phyloP scores from a whole-genome alignment of 768 basidiomycete species.

The Lentinus brumalis region DNA sequence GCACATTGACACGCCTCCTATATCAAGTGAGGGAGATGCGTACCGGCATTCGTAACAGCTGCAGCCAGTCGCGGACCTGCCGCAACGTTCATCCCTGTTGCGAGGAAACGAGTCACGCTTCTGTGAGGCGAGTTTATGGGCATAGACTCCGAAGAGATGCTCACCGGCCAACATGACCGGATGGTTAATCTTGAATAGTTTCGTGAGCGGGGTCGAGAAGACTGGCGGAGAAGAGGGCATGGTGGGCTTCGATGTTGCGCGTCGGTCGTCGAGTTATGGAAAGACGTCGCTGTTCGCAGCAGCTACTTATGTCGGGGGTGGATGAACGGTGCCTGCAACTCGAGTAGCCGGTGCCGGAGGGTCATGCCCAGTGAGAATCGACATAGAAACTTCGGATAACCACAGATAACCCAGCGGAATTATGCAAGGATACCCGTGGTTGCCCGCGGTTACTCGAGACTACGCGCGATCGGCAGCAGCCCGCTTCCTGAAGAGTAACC shows the following conservation, averaged over 20 bases:
- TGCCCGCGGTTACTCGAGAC: too few species aligned
- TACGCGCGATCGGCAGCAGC: too few species aligned
- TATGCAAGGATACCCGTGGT: too few species aligned
- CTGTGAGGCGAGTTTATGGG: neutral
- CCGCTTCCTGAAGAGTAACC: too few species aligned
- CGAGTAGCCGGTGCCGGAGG: slow-evolving; percentile 11
- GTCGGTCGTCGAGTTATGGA: neutral
- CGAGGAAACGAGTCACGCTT: neutral
- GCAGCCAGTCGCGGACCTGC: slow-evolving; percentile 85
- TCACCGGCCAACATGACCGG: slow-evolving; percentile 81
- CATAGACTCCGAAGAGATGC: neutral
- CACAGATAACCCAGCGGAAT: too few species aligned
- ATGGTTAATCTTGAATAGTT: slow-evolving; percentile 75
- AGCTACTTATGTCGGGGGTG: too few species aligned
- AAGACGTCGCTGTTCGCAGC: too few species aligned
- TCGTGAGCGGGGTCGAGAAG: slow-evolving; percentile 74
- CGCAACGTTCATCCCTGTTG: slow-evolving; percentile 77
- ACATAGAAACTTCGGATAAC: too few species aligned
- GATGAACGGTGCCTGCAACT: too few species aligned
- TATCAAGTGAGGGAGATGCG: neutral
- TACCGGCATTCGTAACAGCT: slow-evolving; percentile 87
- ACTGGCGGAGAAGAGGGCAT: slow-evolving; percentile 70
- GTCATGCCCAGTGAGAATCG: slow-evolving; percentile 1
- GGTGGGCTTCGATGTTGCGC: slow-evolving; percentile 15
- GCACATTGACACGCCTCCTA: neutral